Base-by-base conservation (phyloP, 208 protist genomes). In the Vickermania ingenoplastis region DNA sequence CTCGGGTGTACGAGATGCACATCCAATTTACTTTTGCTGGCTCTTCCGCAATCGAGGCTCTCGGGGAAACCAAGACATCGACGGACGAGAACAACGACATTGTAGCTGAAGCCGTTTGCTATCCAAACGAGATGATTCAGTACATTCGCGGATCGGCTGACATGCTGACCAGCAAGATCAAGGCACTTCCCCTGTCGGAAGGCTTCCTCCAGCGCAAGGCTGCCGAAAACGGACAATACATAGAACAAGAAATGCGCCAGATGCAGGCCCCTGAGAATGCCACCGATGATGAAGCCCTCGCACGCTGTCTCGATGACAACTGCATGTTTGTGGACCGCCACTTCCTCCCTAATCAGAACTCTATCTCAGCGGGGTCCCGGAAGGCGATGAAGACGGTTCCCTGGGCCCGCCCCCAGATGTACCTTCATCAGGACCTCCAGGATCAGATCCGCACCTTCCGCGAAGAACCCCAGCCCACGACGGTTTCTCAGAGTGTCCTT, bases 381-480 rank as follows among this genome's bases (percentile, higher is more conserved):
- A 54, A 75, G 57, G 55, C 77, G 58, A 67, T 90, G 60, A 85
- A 88, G 62, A 63, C 80, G 62, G 69, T 92, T 27, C 77, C 81
- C n/a, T 88, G 79, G 81, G 73, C 80, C 58, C 86, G 86, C 17
- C 86, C 86, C 31, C 61, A 64, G 56, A 89, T 89, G 82, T 92
- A 79, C 58, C 71, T 92, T 13, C 84, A 79, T 2, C 75, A 86
- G 60, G 73, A 86, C 60, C 84, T 83, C 56, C 69, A 67, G 24
- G 60, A 77, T 52, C 79, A 92, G 53, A 57, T 54, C 21, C 82
- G 86, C n/a, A 61, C 87, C 28, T 92, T 92, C 54, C 80, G 81
- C 57, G 81, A 80, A 74, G 73, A 73, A 28, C 71, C 91, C 24
- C 71, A 90, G 59, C 87, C 85, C 31, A 67, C 52, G 31, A 83